These are phyloP conservation scores for Basipetospora sp. DNA, from an alignment of 2,329 filamentous ascomycete genomes.

Conservation along the genomic window DNA sequence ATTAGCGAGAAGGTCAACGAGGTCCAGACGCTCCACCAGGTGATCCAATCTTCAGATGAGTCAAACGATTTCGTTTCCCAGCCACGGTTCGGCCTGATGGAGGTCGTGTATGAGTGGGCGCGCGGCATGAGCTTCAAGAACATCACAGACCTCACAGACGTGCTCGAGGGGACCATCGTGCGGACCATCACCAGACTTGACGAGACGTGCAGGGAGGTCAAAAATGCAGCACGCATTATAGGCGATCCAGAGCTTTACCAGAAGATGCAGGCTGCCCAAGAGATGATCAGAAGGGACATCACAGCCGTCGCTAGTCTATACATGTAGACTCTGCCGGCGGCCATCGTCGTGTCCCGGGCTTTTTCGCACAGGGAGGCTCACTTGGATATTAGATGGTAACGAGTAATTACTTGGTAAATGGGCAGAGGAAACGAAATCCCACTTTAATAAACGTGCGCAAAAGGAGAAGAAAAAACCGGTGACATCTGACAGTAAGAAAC, in stretches of 20 bases:
- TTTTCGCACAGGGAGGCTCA: too few species aligned
- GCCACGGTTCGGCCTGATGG: slow-evolving; percentile 82
- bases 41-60: slow-evolving; percentile 79
- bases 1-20: slow-evolving; percentile 88
- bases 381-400: too few species aligned
- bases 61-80: slow-evolving; percentile 80
- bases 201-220: slow-evolving; percentile 92
- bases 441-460: too few species aligned
- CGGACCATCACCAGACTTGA: slow-evolving; percentile 85
- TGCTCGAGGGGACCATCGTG: slow-evolving; percentile 94
- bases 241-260: slow-evolving; percentile 83
- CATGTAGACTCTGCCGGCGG: slow-evolving; percentile 37
- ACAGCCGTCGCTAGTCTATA: slow-evolving; percentile 80
- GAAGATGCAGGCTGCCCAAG: slow-evolving; percentile 95
- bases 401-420: too few species aligned
- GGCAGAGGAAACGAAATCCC: too few species aligned
- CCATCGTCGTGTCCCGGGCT: too few species aligned
- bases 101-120: slow-evolving; percentile 98
- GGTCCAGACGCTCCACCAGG: slow-evolving; percentile 78
- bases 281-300: slow-evolving; percentile 93
- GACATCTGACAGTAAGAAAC: too few species aligned
- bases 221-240: slow-evolving; percentile 89
- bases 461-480: too few species aligned
- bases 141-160: slow-evolving; percentile 88
- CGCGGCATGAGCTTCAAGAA: slow-evolving; percentile 96